phyloP scores from a whole-genome alignment of 345 rosid species.

The Excoecaria cochinchinensis region DNA sequence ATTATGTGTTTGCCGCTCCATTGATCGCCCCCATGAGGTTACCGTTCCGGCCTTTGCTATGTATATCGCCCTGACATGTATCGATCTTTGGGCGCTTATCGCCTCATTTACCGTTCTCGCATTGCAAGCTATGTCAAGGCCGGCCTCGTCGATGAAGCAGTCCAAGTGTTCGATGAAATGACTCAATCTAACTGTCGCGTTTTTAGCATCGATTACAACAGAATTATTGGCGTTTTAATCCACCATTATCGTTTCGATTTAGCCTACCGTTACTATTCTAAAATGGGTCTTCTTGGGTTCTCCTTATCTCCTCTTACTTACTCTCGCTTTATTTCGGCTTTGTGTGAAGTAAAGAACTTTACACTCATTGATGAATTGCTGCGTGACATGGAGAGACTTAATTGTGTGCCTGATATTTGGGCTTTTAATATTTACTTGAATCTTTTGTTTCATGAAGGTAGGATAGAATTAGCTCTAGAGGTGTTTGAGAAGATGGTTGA shows the following conservation, averaged over 20 bases:
- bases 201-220: slow-evolving; percentile 75
- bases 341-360: slow-evolving; percentile 61
- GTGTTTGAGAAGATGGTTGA: slow-evolving; percentile 51
- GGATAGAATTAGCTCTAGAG: slow-evolving; percentile 54
- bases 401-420: slow-evolving; percentile 73
- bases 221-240: slow-evolving; percentile 79
- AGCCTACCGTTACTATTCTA: slow-evolving; percentile 57
- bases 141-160: slow-evolving; percentile 72
- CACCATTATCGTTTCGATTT: slow-evolving; percentile 61
- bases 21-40: slow-evolving; percentile 13
- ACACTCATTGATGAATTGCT: slow-evolving; percentile 54
- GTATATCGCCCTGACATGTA: slow-evolving; percentile 48
- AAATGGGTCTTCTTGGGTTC: slow-evolving; percentile 67
- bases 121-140: slow-evolving; percentile 59
- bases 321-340: slow-evolving; percentile 88
- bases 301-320: slow-evolving; percentile 80
- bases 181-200: slow-evolving; percentile 69
- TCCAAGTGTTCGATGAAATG: slow-evolving; percentile 90
- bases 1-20: not conserved
- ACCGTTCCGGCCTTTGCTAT: slow-evolving; percentile 15
- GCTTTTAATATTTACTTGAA: slow-evolving; percentile 72
- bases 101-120: slow-evolving; percentile 78
- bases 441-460: slow-evolving; percentile 60
- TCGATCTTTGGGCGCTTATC: slow-evolving; percentile 77
- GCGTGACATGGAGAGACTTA: slow-evolving; percentile 65